Evolutionary conservation across 192 early-diverging fungal genomes (phyloP).

Genomic region (Entomortierella beljakovae): DNA sequence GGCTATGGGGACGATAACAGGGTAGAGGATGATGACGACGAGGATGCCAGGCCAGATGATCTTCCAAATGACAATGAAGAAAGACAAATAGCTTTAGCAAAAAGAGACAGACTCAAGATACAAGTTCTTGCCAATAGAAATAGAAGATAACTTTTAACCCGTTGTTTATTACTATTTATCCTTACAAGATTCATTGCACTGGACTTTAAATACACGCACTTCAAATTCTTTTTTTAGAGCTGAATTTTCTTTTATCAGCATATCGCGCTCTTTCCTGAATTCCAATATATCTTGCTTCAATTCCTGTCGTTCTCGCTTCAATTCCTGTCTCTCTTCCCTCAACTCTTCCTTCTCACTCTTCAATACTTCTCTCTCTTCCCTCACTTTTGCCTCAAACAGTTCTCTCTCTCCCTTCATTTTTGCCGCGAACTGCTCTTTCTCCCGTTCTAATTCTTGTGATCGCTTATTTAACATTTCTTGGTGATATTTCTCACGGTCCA

Average conservation of each 20-base stretch:
- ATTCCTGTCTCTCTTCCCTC: neutral
- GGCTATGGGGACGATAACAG: neutral
- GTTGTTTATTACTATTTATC: neutral
- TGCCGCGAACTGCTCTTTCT: neutral
- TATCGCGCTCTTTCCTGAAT: neutral
- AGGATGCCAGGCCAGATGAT: neutral
- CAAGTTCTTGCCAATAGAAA: neutral
- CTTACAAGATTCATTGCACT: neutral
- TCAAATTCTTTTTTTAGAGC: neutral
- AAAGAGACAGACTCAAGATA: neutral
- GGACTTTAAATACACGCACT: too few species aligned
- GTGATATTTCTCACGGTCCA: too few species aligned
- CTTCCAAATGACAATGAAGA: neutral
- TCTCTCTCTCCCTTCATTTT: neutral
- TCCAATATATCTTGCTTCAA: neutral
- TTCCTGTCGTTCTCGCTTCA: too few species aligned
- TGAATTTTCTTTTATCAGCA: neutral
- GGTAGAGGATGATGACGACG: neutral
- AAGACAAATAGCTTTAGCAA: neutral
- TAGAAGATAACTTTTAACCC: neutral
- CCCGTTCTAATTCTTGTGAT: too few species aligned
- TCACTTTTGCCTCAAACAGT: neutral
- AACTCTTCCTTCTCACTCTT: slow-evolving; percentile 50
- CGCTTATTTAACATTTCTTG: too few species aligned
- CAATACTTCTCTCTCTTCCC: slow-evolving; percentile 55